A percentile compares a stretch with the other conserved stretches of the same genome.
These are phyloP conservation scores for Psilocybe subaeruginosa DNA, from an alignment of 768 basidiomycete species.

Conservation along the genomic window DNA sequence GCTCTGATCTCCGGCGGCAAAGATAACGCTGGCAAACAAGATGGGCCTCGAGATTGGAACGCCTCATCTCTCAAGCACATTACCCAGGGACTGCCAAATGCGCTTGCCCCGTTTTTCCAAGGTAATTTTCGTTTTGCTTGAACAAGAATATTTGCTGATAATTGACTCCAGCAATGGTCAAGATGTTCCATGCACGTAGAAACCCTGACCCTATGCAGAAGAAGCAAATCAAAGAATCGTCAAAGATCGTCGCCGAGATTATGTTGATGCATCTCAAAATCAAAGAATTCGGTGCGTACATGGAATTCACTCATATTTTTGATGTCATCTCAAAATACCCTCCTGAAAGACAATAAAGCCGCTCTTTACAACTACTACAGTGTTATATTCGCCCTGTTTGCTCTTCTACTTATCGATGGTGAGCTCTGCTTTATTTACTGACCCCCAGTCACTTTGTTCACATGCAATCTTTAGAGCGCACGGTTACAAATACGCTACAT, in stretches of 20 bases:
- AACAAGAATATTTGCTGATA: neutral
- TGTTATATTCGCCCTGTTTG: constrained; percentile 48
- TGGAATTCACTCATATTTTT: neutral
- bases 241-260: constrained; percentile 69
- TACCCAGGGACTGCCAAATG: constrained; percentile 74
- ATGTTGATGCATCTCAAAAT: constrained; percentile 71
- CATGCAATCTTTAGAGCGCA: constrained; percentile 58
- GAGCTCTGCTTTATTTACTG: constrained; percentile 11
- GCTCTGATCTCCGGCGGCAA: constrained; percentile 20
- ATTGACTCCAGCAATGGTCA: constrained; percentile 67
- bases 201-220: constrained; percentile 76
- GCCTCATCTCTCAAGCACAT: constrained; percentile 79
- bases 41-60: constrained; percentile 61
- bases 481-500: constrained; percentile 73
- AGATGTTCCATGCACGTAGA: constrained; percentile 82
- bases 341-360: constrained; percentile 28
- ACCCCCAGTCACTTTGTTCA: constrained; percentile 12
- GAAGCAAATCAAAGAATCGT: constrained; percentile 75
- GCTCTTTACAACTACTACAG: constrained; percentile 49
- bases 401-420: constrained; percentile 54
- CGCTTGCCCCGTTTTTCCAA: constrained; percentile 85
- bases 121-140: constrained; percentile 42
- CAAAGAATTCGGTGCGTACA: constrained; percentile 52
- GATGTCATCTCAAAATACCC: neutral
- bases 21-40: constrained; percentile 37